Conservation (phyloP, 2,329 filamentous ascomycete genomes). For the Nemania bipapillata region DNA sequence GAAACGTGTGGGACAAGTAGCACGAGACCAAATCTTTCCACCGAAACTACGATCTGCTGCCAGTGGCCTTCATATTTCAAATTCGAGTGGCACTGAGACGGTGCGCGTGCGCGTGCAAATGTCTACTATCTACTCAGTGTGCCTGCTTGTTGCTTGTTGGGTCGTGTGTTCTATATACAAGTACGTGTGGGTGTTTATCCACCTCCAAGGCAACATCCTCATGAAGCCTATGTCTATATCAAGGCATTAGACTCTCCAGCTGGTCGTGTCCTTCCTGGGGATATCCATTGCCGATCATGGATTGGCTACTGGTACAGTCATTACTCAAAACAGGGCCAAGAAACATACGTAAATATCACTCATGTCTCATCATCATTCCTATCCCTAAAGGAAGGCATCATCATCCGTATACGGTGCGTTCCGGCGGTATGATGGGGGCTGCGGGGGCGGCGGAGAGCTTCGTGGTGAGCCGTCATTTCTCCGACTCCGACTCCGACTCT, state of each 20-base stretch:
- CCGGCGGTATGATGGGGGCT: slow-evolving; percentile 40
- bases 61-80: not conserved
- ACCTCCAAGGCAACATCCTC: slow-evolving; percentile 18
- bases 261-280: not conserved
- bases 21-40: not conserved
- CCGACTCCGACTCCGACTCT: slow-evolving; percentile 41
- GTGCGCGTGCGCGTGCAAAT: not conserved
- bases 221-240: slow-evolving; percentile 24
- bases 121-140: slow-evolving; percentile 16
- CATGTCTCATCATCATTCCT: slow-evolving; percentile 46
- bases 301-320: slow-evolving; percentile 35
- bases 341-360: slow-evolving; percentile 41
- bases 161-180: slow-evolving; percentile 29
- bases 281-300: slow-evolving; percentile 16
- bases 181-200: slow-evolving; percentile 5
- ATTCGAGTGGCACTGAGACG: not conserved
- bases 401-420: slow-evolving; percentile 39
- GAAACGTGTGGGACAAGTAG: slow-evolving; percentile 7
- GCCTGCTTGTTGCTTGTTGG: not conserved
- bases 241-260: slow-evolving; percentile 11
- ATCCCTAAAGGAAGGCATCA: slow-evolving; percentile 40
- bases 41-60: not conserved
- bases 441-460: slow-evolving; percentile 41
- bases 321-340: slow-evolving; percentile 25
- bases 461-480: slow-evolving; percentile 37